Evolutionary conservation across 495 filamentous ascomycete species (phyloP), one percentile per base, ranked within the genome.

Genomic region (Bacidia rubella): DNA sequence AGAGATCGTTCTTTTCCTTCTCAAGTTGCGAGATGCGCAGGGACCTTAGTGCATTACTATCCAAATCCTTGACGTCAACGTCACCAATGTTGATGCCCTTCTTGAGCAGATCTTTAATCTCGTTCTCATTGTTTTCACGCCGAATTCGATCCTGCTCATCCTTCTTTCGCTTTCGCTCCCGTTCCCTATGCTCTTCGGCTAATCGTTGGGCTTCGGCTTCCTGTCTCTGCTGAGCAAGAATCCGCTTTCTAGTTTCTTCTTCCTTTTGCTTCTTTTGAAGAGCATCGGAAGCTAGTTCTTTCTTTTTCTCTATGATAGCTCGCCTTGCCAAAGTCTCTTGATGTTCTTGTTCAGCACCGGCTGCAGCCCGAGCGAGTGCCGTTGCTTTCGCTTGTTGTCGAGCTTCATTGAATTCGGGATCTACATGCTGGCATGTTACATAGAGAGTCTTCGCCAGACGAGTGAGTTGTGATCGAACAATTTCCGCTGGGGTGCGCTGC

Each of bases 401-500:
- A 47, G 78, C 74, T 63, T 87, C 79, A 59, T 85, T 87, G 72
- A 90, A 90, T 2, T 79, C 75, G 0, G 90, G 85, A 60, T 98
- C 93, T 55, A 96, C 87, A 62, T 96, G 92, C 74, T 87, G 86
- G 70, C 86, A 95, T 29, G 93, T 90, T 39, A 92, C 74, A 69
- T 87, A 95, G 5, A 97, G 78, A 12, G 86, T 83, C 70, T 90
- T 95, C 32, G 92, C 84, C 29, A 98, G 75, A 47, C 92, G 88
- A 55, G 84, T 85, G 44, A 98, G 78, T 70, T 97, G 92, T 39
- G 90, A 85, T 56, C 92, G 87, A 56, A 96, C 89, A 65, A 98
- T 98, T 69, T 98, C 93, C 10, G 92, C 90, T 27, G 92, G 92
- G 1, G 92, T 98, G 70, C 88, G 90, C 71, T 98, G 92, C 52